phyloP scores from a whole-genome alignment of 1,139 yeast species.

The Suhomyces coccinellae region DNA sequence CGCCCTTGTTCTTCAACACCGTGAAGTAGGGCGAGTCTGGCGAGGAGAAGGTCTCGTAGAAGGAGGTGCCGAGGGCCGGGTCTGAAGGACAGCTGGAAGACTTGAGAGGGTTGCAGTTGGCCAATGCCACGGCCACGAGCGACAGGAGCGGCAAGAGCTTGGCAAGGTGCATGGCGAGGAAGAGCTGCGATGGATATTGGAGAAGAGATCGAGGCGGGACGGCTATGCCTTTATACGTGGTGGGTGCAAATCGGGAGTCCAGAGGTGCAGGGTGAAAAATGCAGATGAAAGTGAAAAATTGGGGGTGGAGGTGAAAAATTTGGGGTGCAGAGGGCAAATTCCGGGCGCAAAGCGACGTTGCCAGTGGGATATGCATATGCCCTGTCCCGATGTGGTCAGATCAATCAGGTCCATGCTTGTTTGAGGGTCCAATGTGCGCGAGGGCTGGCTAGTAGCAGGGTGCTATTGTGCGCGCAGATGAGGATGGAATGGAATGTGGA shows the following conservation, averaged over 20 bases:
- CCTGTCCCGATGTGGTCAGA: constrained; percentile 1
- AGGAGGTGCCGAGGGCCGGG: constrained; percentile 56
- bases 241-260: no score
- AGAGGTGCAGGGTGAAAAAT: no score
- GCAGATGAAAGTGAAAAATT: no score
- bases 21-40: constrained; percentile 42
- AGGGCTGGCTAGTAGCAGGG: constrained; percentile 3
- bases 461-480: neutral
- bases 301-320: no score
- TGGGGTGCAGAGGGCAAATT: no score
- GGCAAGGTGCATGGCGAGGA: constrained; percentile 4
- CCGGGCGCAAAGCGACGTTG: no score
- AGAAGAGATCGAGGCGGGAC: no score
- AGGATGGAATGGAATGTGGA: no score
- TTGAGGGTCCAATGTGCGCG: neutral
- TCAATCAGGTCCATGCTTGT: neutral
- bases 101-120: constrained; percentile 37
- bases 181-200: neutral
- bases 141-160: constrained; percentile 5
- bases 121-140: constrained; percentile 12
- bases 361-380: neutral
- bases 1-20: constrained; percentile 28
- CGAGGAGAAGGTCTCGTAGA: constrained; percentile 48
- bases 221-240: no score
- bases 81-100: constrained; percentile 37